These are phyloP conservation scores for Penicillium frequentans DNA, from an alignment of 2,329 filamentous ascomycete species.

Conservation along the genomic window DNA sequence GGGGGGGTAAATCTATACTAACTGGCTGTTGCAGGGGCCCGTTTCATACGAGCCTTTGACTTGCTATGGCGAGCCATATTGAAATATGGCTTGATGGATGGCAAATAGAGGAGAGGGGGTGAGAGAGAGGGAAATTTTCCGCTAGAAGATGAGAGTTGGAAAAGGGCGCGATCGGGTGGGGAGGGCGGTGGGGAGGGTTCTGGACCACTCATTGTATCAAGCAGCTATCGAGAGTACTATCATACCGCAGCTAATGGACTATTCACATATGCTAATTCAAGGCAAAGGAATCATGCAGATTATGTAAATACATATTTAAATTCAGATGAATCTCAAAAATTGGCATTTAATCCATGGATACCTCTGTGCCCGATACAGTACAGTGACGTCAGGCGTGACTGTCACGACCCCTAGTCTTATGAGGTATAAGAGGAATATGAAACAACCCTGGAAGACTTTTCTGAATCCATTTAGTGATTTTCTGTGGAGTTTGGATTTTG, in stretches of 20 bases:
- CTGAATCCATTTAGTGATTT: too few species aligned
- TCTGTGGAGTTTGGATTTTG: background rate
- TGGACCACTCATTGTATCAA: background rate
- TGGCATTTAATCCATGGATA: background rate
- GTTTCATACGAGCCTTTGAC: slow-evolving; percentile 21
- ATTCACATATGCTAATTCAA: too few species aligned
- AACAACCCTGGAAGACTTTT: too few species aligned
- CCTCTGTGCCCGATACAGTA: background rate
- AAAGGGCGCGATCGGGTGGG: background rate
- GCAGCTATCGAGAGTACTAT: background rate
- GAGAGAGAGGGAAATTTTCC: background rate
- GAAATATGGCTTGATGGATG: background rate
- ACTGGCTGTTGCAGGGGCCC: slow-evolving; percentile 8
- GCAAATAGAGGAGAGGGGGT: background rate
- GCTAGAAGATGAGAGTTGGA: background rate
- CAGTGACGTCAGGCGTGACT: background rate
- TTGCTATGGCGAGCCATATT: slow-evolving; percentile 29
- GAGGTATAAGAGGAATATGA: background rate
- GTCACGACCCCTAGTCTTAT: background rate
- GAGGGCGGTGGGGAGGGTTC: background rate
- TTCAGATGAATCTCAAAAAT: background rate
- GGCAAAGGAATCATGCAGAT: too few species aligned
- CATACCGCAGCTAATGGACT: background rate
- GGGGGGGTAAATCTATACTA: background rate
- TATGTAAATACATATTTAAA: background rate